Evolutionary conservation across 164 flowering plant species (phyloP).

Genomic region (Akebia trifoliata): DNA sequence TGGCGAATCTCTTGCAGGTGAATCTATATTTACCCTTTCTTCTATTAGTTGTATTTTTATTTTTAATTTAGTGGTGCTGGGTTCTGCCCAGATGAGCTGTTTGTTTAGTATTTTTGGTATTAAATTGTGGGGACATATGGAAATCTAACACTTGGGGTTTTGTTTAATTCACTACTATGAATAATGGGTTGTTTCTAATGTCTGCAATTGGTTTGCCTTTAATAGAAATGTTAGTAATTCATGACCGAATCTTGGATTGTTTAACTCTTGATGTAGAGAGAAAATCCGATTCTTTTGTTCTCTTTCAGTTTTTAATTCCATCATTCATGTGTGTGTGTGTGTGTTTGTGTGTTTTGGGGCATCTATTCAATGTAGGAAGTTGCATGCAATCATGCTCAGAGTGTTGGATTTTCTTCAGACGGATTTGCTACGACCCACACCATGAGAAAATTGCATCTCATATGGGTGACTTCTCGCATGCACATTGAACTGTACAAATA

Average conservation of each 20-base stretch:
- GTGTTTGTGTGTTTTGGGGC: neutral
- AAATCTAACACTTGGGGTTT: neutral
- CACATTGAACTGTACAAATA: constrained; percentile 94
- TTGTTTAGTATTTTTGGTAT: too few species aligned
- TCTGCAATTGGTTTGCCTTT: neutral
- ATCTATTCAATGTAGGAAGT: constrained; percentile 55
- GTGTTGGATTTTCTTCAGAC: constrained; percentile 93
- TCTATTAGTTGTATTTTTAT: neutral
- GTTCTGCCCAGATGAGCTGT: too few species aligned
- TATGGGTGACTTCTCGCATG: constrained; percentile 99
- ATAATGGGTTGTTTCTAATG: neutral
- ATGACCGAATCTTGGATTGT: neutral
- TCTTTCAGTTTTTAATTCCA: neutral
- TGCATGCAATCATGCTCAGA: constrained; percentile 92
- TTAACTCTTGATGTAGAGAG: neutral
- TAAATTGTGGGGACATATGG: too few species aligned
- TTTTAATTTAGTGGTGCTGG: too few species aligned
- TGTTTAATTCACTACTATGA: neutral
- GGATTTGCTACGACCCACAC: constrained; percentile 88
- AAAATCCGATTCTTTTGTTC: neutral
- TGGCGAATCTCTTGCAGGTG: constrained; percentile 96
- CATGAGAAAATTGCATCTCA: constrained; percentile 91
- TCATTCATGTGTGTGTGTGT: neutral
- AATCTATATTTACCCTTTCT: too few species aligned
- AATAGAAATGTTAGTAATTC: neutral